phyloP scores from a whole-genome alignment of 2,329 filamentous ascomycete genomes.

The Colletotrichum spaethianum region DNA sequence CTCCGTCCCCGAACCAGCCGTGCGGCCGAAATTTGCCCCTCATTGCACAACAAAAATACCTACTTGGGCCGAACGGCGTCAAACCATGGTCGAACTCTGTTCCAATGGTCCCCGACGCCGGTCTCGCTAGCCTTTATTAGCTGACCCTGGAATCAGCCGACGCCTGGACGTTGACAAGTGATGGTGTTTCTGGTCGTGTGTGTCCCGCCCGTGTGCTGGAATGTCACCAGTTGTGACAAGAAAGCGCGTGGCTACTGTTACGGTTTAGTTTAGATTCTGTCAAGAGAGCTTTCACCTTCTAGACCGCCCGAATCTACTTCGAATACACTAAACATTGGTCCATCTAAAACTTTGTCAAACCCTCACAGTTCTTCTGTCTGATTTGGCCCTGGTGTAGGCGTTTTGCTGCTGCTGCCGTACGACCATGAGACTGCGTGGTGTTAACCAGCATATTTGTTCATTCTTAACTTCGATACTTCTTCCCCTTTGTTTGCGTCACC shows the following conservation, averaged over 20 bases:
- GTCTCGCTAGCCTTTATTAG: neutral
- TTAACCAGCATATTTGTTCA: neutral
- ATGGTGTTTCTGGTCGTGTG: neutral
- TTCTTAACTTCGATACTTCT: too few relatives aligned
- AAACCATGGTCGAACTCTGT: slow-evolving; percentile 36
- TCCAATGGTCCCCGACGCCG: slow-evolving; percentile 2
- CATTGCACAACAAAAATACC: too few relatives aligned
- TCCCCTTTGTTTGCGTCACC: neutral
- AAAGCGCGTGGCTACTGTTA: neutral
- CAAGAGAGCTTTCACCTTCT: too few relatives aligned
- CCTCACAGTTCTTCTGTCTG: too few relatives aligned
- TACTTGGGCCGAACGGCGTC: slow-evolving; percentile 14
- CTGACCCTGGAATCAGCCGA: slow-evolving; percentile 7
- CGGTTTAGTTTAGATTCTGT: too few relatives aligned
- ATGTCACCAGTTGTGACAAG: neutral
- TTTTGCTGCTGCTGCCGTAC: too few relatives aligned
- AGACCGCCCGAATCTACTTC: neutral
- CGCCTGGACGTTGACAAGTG: neutral
- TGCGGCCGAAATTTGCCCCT: neutral
- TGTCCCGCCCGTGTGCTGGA: slow-evolving; percentile 17
- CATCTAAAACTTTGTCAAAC: too few relatives aligned
- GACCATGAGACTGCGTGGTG: neutral
- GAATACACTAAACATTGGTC: neutral
- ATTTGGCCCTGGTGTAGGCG: too few relatives aligned
- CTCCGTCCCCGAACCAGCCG: neutral